A percentile compares a stretch with the other conserved stretches of the same genome.
Conservation (phyloP, 345 rosid genomes). For the Euphorbia tirucalli region DNA sequence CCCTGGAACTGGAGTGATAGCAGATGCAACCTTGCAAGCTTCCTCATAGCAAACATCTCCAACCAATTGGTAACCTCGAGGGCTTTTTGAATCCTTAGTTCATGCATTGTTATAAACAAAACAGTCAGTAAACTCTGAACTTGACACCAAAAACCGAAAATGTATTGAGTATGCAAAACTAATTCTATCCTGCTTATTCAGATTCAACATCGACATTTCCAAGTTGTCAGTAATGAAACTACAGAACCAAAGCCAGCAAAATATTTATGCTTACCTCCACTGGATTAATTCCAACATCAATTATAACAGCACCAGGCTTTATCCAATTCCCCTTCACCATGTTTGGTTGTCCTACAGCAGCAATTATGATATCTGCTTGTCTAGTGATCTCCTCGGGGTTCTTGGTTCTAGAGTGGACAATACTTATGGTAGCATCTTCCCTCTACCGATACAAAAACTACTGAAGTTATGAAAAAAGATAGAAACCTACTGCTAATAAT, state of each 20-base stretch:
- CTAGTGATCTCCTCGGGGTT: constrained; percentile 70
- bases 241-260: too few species aligned
- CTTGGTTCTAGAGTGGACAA: constrained; percentile 74
- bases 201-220: too few species aligned
- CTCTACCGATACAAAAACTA: constrained; percentile 38
- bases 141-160: too few species aligned
- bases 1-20: constrained; percentile 81
- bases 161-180: too few species aligned
- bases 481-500: neutral
- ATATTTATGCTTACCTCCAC: constrained; percentile 51
- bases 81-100: constrained; percentile 51
- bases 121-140: constrained; percentile 10
- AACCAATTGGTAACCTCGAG: constrained; percentile 66
- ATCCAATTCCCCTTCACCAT: constrained; percentile 89
- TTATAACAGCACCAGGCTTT: constrained; percentile 81
- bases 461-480: neutral
- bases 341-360: constrained; percentile 78
- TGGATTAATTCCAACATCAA: constrained; percentile 87
- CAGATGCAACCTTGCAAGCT: constrained; percentile 69
- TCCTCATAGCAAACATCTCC: constrained; percentile 86
- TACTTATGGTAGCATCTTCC: constrained; percentile 77
- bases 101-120: constrained; percentile 10
- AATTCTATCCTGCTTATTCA: too few species aligned
- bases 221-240: too few species aligned
- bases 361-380: constrained; percentile 72